These are phyloP conservation scores for Podila clonocystis DNA, from an alignment of 192 early-diverging fungal species.

Conservation along the genomic window DNA sequence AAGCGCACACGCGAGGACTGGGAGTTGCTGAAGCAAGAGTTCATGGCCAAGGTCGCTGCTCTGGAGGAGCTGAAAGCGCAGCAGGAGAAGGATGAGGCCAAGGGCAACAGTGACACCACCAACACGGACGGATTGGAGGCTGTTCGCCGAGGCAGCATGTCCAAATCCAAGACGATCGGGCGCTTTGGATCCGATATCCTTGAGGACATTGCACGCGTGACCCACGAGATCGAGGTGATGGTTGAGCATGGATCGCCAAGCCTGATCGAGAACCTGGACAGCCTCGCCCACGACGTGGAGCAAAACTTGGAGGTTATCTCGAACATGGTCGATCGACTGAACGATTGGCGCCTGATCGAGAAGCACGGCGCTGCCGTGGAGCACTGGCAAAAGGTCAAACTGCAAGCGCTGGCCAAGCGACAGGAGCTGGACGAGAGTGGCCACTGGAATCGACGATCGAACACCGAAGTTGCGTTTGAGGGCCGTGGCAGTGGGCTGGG, in stretches of 20 bases:
- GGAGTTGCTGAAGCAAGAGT: slow-evolving; percentile 50
- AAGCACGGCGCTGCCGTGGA: slow-evolving; percentile 52
- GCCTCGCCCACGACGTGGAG: slow-evolving; percentile 36
- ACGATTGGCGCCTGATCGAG: slow-evolving; percentile 57
- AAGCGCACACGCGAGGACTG: slow-evolving; percentile 49
- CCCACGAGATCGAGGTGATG: slow-evolving; percentile 39
- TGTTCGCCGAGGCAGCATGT: slow-evolving; percentile 7
- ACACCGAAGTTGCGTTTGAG: background rate
- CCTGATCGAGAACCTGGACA: slow-evolving; percentile 24
- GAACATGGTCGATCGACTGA: slow-evolving; percentile 27
- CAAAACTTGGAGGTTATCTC: slow-evolving; percentile 16
- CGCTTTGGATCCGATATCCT: slow-evolving; percentile 41
- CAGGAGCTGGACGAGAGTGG: slow-evolving; percentile 44
- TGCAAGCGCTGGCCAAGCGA: slow-evolving; percentile 53
- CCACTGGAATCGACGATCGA: slow-evolving; percentile 10
- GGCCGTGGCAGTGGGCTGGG: background rate
- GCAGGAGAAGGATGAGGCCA: slow-evolving; percentile 1
- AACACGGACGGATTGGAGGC: background rate
- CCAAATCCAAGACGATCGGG: slow-evolving; percentile 37
- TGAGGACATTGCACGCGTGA: slow-evolving; percentile 38
- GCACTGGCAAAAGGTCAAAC: slow-evolving; percentile 60
- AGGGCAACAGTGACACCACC: background rate
- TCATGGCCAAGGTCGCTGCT: slow-evolving; percentile 22
- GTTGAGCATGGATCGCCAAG: slow-evolving; percentile 27
- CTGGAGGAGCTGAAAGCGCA: slow-evolving; percentile 18